phyloP scores from a whole-genome alignment of 2,329 filamentous ascomycete genomes.

The Trichoderma hamatum region DNA sequence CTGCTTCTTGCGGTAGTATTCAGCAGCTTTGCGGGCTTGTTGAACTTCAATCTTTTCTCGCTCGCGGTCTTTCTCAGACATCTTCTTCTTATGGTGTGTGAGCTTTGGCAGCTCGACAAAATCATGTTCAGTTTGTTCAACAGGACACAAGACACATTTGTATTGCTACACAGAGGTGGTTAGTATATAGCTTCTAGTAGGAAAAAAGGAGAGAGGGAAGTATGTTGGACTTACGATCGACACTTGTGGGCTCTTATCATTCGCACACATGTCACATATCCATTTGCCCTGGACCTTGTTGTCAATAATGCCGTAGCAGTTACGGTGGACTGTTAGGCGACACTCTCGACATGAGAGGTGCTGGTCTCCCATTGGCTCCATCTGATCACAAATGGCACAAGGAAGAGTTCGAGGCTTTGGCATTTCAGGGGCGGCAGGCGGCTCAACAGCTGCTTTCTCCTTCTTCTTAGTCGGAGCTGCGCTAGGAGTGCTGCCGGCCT shows the following conservation, averaged over 20 bases:
- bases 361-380: conserved; percentile 72
- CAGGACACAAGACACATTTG: conserved; percentile 88
- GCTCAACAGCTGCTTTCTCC: conserved; percentile 58
- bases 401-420: conserved; percentile 79
- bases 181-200: conserved; percentile 28
- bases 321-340: conserved; percentile 85
- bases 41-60: conserved; percentile 86
- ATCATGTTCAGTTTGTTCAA: conserved; percentile 79
- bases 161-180: conserved; percentile 63
- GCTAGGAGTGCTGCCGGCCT: conserved; percentile 48
- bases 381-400: conserved; percentile 79
- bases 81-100: conserved; percentile 75
- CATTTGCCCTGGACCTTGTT: conserved; percentile 76
- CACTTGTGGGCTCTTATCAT: conserved; percentile 87
- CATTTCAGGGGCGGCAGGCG: conserved; percentile 70
- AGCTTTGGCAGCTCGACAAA: conserved; percentile 70
- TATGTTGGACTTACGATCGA: conserved; percentile 70
- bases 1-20: conserved; percentile 83
- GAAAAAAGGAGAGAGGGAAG: neutral
- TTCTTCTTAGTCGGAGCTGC: conserved; percentile 51
- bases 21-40: conserved; percentile 74
- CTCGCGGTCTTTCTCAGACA: conserved; percentile 84
- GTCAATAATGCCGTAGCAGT: conserved; percentile 84
- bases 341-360: conserved; percentile 84
- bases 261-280: conserved; percentile 94